Conservation (phyloP, 169 alveolate species). For the Eimeria sp. region DNA sequence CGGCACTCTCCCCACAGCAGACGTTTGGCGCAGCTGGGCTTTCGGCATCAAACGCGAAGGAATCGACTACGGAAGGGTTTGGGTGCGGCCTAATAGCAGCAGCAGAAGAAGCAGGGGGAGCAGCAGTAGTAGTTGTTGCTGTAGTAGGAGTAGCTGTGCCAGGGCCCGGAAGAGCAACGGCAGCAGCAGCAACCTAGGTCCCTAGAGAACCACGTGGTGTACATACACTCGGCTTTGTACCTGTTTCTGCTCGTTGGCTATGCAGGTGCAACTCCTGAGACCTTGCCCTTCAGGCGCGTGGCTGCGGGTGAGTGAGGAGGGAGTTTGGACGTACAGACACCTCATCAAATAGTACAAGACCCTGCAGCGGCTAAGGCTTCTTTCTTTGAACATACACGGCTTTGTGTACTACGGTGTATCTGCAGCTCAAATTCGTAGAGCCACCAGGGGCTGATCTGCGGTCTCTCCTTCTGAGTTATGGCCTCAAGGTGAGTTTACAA, state of each 20-base stretch:
- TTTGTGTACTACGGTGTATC: not conserved
- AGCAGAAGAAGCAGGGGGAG: not conserved
- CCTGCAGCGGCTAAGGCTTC: too few relatives aligned
- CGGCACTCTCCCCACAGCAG: constrained; percentile 13
- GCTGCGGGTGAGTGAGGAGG: constrained; percentile 31
- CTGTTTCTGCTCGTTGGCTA: too few relatives aligned
- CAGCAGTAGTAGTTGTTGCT: not conserved
- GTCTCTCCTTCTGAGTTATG: constrained; percentile 1
- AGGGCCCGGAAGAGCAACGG: not conserved
- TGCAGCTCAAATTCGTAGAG: constrained; percentile 62
- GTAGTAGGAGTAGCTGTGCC: not conserved
- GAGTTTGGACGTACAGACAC: not conserved
- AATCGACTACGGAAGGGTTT: constrained; percentile 28
- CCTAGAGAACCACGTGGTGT: not conserved
- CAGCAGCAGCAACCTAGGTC: not conserved
- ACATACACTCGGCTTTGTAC: not conserved
- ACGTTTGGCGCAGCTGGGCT: constrained; percentile 36
- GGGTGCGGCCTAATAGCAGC: constrained; percentile 25
- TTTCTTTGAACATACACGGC: too few relatives aligned
- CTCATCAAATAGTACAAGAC: not conserved
- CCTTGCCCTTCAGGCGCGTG: constrained; percentile 64
- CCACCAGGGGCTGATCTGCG: constrained; percentile 23
- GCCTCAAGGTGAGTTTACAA: not conserved
- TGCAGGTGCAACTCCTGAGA: constrained; percentile 34
- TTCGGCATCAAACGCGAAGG: not conserved